Evolutionary conservation across 352 stramenopile genomes (phyloP), one percentile per base, ranked within the genome.

Genomic region (Phytophthora vignae): DNA sequence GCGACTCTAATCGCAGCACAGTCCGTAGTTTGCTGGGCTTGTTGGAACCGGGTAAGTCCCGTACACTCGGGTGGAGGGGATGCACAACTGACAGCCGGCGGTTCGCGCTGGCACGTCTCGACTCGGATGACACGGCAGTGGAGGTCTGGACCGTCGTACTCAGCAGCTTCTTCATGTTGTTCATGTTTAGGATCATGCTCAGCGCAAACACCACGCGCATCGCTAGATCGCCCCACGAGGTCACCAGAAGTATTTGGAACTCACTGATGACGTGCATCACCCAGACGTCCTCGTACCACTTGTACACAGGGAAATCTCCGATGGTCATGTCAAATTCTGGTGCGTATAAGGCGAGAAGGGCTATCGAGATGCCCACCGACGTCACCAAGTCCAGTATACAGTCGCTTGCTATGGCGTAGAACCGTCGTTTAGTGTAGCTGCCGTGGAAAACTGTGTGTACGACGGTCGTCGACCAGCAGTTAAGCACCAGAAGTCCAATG

Each of bases 241-340:
- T 50, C 9, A 86, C 78, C 10, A 84, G 42, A 22, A 84, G 55
- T 33, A 91, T 66, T 48, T 76, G 71, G 54, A 89, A 82, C n/a
- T 89, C 79, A 49, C 76, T 85, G 36, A 80, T 74, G 2, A 71
- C 71, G 40, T 83, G 69, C 17, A 79, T 71, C 5, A 77, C 69
- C 81, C 79, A 87, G 8, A 53, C 46, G 53, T 89, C 74, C 25
- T 78, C 64, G 50, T 78, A 88, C 81, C 81, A 91, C 44, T 79
- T 81, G 4, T 57, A 17, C 29, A 68, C 56, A 2, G 63, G 62
- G 38, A 78, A 85, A 6, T 60, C 68, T 15, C 66, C 50, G 0
- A 52, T 73, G 0, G 36, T 10, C 11, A 57, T 53, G n/a, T 76
- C 55, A 21, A 76, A 75, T 46, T 81, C 62, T 15, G 57, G 40